phyloP scores from a whole-genome alignment of 208 protist genomes.

The Wallacemonas collosoma region DNA sequence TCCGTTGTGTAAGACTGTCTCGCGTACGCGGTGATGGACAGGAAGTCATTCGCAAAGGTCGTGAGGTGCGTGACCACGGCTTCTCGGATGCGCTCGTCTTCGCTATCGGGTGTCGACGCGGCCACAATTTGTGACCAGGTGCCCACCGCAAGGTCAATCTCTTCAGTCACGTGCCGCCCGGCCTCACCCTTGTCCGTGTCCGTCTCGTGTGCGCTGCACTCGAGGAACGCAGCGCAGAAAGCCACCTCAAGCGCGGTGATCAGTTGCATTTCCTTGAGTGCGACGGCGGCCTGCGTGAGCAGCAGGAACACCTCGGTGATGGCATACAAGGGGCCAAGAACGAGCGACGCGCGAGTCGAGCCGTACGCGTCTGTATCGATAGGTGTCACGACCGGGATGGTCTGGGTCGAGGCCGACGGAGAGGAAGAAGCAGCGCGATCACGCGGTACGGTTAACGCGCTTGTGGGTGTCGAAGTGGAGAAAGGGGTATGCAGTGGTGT shows the following conservation, averaged over 20 bases:
- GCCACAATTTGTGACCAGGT: constrained; percentile 3
- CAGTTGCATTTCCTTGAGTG: constrained; percentile 54
- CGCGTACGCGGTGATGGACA: constrained; percentile 49
- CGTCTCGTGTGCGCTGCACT: not conserved
- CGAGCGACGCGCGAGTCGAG: constrained; percentile 17
- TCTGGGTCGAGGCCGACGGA: not conserved
- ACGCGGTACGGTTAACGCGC: not conserved
- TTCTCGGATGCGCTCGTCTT: constrained; percentile 9
- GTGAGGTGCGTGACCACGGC: constrained; percentile 19
- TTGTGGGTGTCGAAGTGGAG: constrained; percentile 1
- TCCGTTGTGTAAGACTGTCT: constrained; percentile 27
- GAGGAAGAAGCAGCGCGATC: not conserved
- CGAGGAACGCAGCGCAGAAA: constrained; percentile 50
- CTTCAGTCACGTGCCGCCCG: too few relatives aligned
- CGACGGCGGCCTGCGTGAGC: constrained; percentile 53
- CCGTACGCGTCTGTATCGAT: constrained; percentile 16
- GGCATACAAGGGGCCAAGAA: constrained; percentile 35
- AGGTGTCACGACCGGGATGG: constrained; percentile 7
- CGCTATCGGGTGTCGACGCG: not conserved
- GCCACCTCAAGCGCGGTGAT: constrained; percentile 41
- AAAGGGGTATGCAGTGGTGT: constrained; percentile 34
- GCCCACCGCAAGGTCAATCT: constrained; percentile 13
- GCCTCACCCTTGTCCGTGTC: too few relatives aligned
- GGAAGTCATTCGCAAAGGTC: constrained; percentile 42
- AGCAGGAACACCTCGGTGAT: constrained; percentile 39